Conservation (phyloP, 495 filamentous ascomycete species). For the Cercophora scortea region DNA sequence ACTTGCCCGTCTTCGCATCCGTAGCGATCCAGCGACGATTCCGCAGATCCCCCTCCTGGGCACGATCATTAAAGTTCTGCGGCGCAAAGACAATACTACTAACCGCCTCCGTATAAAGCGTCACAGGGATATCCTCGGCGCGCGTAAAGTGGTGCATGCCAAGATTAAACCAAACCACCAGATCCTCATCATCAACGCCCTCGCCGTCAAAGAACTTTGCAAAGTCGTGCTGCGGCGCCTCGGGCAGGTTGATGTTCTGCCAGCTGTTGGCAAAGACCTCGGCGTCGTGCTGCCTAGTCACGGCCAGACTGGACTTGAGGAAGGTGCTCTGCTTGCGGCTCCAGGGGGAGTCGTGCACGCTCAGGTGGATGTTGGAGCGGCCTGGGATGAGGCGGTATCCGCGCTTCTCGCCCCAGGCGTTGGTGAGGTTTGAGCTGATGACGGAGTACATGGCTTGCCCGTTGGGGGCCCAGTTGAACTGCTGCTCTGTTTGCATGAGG, state of each 20-base stretch:
- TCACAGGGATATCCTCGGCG: slow-evolving; percentile 47
- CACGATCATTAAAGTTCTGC: slow-evolving; percentile 31
- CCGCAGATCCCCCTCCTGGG: slow-evolving; percentile 13
- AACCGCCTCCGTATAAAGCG: slow-evolving; percentile 39
- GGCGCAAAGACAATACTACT: slow-evolving; percentile 38
- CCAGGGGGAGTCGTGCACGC: slow-evolving; percentile 38
- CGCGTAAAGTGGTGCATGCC: slow-evolving; percentile 53
- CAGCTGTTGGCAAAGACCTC: slow-evolving; percentile 42
- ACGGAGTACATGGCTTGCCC: slow-evolving; percentile 38
- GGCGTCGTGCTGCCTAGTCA: slow-evolving; percentile 44
- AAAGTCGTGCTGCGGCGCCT: slow-evolving; percentile 46
- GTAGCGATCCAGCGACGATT: slow-evolving; percentile 8
- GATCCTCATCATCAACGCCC: slow-evolving; percentile 41
- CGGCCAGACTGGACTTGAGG: slow-evolving; percentile 40
- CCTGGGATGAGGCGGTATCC: slow-evolving; percentile 48
- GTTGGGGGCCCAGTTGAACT: slow-evolving; percentile 43
- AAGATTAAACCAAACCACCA: slow-evolving; percentile 44
- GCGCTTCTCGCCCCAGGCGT: slow-evolving; percentile 43
- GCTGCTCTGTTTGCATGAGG: slow-evolving; percentile 33
- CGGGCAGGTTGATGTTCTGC: slow-evolving; percentile 38
- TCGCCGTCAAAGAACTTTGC: slow-evolving; percentile 46
- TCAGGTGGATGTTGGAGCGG: slow-evolving; percentile 36
- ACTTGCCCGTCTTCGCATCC: not conserved
- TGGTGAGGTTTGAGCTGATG: slow-evolving; percentile 36
- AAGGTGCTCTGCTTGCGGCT: slow-evolving; percentile 35